Evolutionary conservation across 2,329 filamentous ascomycete species (phyloP), one percentile per base, ranked within the genome.

Genomic region (Aspergillus floridensis): DNA sequence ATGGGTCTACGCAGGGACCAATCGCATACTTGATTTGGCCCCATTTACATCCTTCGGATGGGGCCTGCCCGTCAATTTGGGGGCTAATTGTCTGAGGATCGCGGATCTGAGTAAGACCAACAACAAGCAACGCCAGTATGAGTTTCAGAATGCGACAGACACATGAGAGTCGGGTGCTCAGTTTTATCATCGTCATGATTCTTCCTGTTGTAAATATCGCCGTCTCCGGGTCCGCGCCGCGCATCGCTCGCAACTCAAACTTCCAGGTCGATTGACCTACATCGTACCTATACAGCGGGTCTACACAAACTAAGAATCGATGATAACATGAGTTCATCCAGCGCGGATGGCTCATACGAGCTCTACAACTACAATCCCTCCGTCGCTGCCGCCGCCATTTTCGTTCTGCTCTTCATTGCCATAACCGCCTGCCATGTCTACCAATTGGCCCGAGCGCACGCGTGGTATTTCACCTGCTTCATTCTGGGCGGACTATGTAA

Each of bases 391-490:
- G 82, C 80, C 1, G 67, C 79, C 19, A 70, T 81, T 5, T 82
- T 84, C 59, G 68, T 73, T 10, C 61, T 78, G 26, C 66, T 86
- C 1, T 84, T 84, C 65, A 56, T 66, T 21, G 50, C 77, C 5
- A 66, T 77, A 5, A 81, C 82, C 2, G 52, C 66, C 0, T 63
- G 68, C 1, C 82, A 85, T 60, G 61, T 65, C 1, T 80, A 70
- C 59, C 75, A 76, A 26, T 72, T 82, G 47, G 65, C 76, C 21
- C 77, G 72, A 26, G 76, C 76, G 2, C 72, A 76, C 35, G 78
- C 77, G 11, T 83, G 80, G 76, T 85, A 81, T 64, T 82, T 82
- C 46, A 65, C 72, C 12, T 63, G 70, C 1, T 78, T 79, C 19
- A 61, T 70, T 5, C 57, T 77, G 5, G 77, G 77, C 11, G 72